Conservation (phyloP, 768 basidiomycete species). For the Leccinellum rugosiceps region DNA sequence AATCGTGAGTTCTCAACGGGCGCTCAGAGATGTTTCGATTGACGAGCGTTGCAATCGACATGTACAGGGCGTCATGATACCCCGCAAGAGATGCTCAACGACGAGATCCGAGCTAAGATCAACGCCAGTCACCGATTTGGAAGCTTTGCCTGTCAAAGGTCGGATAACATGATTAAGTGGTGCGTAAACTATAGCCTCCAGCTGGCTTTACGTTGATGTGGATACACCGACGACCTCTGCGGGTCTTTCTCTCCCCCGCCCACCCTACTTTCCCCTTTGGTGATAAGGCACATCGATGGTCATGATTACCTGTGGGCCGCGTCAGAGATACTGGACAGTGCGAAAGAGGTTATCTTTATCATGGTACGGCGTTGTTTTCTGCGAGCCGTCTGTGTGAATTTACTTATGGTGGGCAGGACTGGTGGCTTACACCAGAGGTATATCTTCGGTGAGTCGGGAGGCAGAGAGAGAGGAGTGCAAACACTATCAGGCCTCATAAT, state of each 20-base stretch:
- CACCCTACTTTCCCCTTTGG: background rate
- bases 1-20: conserved; percentile 28
- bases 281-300: conserved; percentile 79
- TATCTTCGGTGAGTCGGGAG: conserved; percentile 54
- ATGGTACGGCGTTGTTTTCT: conserved; percentile 44
- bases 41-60: background rate
- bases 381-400: background rate
- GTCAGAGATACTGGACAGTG: conserved; percentile 82
- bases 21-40: background rate
- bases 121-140: conserved; percentile 76
- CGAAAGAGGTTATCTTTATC: conserved; percentile 85
- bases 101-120: conserved; percentile 72
- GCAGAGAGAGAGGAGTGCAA: background rate
- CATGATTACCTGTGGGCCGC: conserved; percentile 97
- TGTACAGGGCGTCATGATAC: conserved; percentile 64
- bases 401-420: conserved; percentile 47
- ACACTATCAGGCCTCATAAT: conserved; percentile 4
- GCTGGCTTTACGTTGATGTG: too few relatives aligned
- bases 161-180: conserved; percentile 81
- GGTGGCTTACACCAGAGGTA: conserved; percentile 95
- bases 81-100: conserved; percentile 66
- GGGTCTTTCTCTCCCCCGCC: background rate
- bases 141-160: conserved; percentile 75
- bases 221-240: background rate
- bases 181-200: conserved; percentile 27